A percentile compares a stretch with the other conserved stretches of the same genome.
These are phyloP conservation scores for Blastobotrys capitulatus DNA, from an alignment of 1,139 yeast species.

Conservation along the genomic window DNA sequence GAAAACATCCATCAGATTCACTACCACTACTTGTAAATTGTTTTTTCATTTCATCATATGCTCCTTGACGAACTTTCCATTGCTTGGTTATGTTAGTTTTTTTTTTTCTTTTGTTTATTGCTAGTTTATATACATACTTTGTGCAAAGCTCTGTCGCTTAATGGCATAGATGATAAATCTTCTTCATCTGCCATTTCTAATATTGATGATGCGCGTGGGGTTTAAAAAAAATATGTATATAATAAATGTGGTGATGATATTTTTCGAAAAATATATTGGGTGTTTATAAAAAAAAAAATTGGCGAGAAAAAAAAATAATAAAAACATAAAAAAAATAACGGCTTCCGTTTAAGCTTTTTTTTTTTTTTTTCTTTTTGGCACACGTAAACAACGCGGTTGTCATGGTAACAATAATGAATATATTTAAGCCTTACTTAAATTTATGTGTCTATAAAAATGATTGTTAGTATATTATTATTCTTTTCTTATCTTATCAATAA, in stretches of 20 bases:
- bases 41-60: conserved; percentile 62
- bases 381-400: not conserved
- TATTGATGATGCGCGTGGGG: too few relatives aligned
- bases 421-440: not conserved
- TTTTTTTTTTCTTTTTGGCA: not conserved
- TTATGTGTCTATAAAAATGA: conserved; percentile 1
- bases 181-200: conserved; percentile 38
- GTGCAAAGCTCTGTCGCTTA: conserved; percentile 62
- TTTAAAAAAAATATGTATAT: too few relatives aligned
- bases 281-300: too few relatives aligned
- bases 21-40: conserved; percentile 50
- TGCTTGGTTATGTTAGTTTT: conserved; percentile 27
- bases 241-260: too few relatives aligned
- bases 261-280: not conserved
- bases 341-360: not conserved
- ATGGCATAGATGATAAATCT: conserved; percentile 58
- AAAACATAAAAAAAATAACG: too few relatives aligned
- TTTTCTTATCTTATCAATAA: not conserved
- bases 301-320: not conserved
- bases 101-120: not conserved
- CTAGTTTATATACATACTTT: conserved; percentile 37
- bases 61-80: conserved; percentile 89
- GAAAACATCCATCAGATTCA: conserved; percentile 52
- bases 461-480: not conserved
- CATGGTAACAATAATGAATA: not conserved